Evolutionary conservation across 2,329 filamentous ascomycete species (phyloP).

Genomic region (Leptosphaerulina australis): DNA sequence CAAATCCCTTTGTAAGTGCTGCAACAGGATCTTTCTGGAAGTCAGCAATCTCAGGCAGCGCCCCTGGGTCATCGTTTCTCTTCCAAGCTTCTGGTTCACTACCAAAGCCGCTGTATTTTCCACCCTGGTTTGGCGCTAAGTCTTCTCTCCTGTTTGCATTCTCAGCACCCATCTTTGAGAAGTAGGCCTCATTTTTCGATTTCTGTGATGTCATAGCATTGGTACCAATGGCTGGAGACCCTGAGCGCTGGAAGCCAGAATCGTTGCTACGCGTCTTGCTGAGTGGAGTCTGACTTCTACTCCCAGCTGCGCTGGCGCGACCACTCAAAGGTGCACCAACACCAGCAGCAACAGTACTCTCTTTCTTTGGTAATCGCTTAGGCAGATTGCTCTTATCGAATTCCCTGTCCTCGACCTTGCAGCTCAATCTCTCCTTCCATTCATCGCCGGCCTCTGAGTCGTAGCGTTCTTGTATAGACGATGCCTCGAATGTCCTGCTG

Average conservation of each 20-base stretch:
- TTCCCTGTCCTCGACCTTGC: conserved; percentile 85
- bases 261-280: conserved; percentile 45
- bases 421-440: conserved; percentile 87
- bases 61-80: conserved; percentile 49
- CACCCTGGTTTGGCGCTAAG: conserved; percentile 85
- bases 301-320: conserved; percentile 43
- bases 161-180: conserved; percentile 80
- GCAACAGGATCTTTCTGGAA: conserved; percentile 89
- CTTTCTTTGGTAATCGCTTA: conserved; percentile 49
- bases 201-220: conserved; percentile 55
- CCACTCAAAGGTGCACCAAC: conserved; percentile 40
- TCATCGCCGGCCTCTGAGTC: conserved; percentile 89
- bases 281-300: conserved; percentile 49
- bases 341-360: conserved; percentile 29
- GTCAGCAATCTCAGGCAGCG: conserved; percentile 77
- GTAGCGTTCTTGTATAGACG: conserved; percentile 88
- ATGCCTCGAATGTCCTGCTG: conserved; percentile 73
- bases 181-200: conserved; percentile 82
- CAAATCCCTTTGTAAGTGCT: conserved; percentile 88
- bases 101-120: conserved; percentile 91
- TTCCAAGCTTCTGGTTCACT: conserved; percentile 67
- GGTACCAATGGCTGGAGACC: conserved; percentile 48
- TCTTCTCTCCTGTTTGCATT: conserved; percentile 78
- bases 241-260: conserved; percentile 38
- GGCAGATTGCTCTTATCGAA: conserved; percentile 76